Evolutionary conservation across 2,329 filamentous ascomycete genomes (phyloP).

Genomic region (Coniella lustricola): DNA sequence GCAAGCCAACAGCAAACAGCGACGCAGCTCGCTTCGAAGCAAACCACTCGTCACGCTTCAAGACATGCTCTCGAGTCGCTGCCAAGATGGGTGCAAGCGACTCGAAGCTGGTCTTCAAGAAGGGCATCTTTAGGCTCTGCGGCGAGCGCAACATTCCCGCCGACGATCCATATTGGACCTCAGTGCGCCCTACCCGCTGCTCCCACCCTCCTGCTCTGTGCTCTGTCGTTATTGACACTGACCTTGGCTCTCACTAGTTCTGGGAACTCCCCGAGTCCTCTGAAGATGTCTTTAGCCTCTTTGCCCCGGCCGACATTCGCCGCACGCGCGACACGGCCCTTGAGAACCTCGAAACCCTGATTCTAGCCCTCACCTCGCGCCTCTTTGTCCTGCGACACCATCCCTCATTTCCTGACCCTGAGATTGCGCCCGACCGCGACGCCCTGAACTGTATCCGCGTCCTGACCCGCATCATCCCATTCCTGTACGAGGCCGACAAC

Average conservation of each 20-base stretch:
- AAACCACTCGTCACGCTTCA: background rate
- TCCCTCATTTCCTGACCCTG: conserved; percentile 80
- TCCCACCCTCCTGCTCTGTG: background rate
- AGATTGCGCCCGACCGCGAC: conserved; percentile 76
- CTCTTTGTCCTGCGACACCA: conserved; percentile 79
- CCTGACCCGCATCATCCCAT: conserved; percentile 82
- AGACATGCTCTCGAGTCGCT: conserved; percentile 18
- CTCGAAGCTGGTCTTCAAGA: conserved; percentile 97
- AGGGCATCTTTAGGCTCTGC: conserved; percentile 94
- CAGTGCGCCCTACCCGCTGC: conserved; percentile 46
- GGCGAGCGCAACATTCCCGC: conserved; percentile 82
- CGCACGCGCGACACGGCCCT: conserved; percentile 78
- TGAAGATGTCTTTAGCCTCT: conserved; percentile 95
- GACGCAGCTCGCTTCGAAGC: background rate
- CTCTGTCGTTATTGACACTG: background rate
- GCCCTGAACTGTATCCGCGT: conserved; percentile 94
- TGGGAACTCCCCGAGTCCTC: conserved; percentile 95
- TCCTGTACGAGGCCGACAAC: conserved; percentile 81
- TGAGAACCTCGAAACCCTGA: conserved; percentile 82
- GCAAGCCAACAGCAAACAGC: no score
- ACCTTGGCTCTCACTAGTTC: conserved; percentile 51
- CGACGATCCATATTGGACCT: conserved; percentile 88
- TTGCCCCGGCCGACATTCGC: conserved; percentile 81
- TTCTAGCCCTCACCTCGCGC: conserved; percentile 75
- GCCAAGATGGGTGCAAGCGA: conserved; percentile 87